Conservation (phyloP, 768 basidiomycete genomes). For the Hygrocybe punicea region DNA sequence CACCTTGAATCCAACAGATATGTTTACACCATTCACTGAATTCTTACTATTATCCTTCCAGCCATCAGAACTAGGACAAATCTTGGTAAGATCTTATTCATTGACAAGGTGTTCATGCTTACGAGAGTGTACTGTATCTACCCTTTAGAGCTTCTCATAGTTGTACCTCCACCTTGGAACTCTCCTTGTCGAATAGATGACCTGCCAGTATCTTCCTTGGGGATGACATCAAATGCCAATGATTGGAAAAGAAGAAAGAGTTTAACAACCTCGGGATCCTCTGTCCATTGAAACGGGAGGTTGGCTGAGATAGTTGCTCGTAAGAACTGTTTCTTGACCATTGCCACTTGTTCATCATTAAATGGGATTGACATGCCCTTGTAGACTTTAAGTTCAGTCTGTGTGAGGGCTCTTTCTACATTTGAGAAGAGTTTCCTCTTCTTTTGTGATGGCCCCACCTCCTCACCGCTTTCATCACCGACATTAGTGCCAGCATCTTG, state of each 20-base stretch:
- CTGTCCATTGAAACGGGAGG: slow-evolving; percentile 26
- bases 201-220: slow-evolving; percentile 19
- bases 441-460: slow-evolving; percentile 9
- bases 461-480: slow-evolving; percentile 3
- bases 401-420: slow-evolving; percentile 16
- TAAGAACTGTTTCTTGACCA: slow-evolving; percentile 24
- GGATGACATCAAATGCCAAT: slow-evolving; percentile 20
- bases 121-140: not conserved
- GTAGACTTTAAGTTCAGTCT: slow-evolving; percentile 25
- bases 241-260: slow-evolving; percentile 29
- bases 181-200: slow-evolving; percentile 18
- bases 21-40: slow-evolving; percentile 23
- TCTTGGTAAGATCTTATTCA: slow-evolving; percentile 6
- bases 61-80: slow-evolving; percentile 19
- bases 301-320: slow-evolving; percentile 29
- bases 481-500: slow-evolving; percentile 10
- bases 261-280: slow-evolving; percentile 25
- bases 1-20: slow-evolving; percentile 10
- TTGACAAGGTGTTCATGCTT: not conserved
- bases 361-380: slow-evolving; percentile 26
- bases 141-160: slow-evolving; percentile 11
- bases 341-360: slow-evolving; percentile 12
- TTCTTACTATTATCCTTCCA: slow-evolving; percentile 28
- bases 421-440: slow-evolving; percentile 19
- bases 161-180: slow-evolving; percentile 7